Evolutionary conservation across 768 basidiomycete genomes (phyloP).

Genomic region (Strobilomyces echinocephalus): DNA sequence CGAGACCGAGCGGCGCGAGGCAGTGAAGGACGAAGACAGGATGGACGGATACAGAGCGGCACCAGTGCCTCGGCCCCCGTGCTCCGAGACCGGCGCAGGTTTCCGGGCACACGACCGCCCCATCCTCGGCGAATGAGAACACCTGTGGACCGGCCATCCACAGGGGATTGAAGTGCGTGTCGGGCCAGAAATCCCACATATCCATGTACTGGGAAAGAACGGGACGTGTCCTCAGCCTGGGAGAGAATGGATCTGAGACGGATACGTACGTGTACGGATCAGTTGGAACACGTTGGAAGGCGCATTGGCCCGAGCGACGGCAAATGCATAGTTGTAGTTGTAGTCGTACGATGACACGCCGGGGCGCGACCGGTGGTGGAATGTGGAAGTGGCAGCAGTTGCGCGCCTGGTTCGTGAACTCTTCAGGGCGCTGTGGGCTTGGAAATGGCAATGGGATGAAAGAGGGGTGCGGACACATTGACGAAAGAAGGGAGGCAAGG

Average conservation of each 20-base stretch:
- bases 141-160: constrained; percentile 30
- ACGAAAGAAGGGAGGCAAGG: background rate
- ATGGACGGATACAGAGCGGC: too few species aligned
- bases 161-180: constrained; percentile 41
- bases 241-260: background rate
- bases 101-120: constrained; percentile 11
- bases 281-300: background rate
- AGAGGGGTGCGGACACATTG: background rate
- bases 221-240: background rate
- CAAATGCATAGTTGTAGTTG: background rate
- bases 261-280: background rate
- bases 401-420: background rate
- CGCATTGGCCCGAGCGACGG: background rate
- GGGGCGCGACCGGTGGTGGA: background rate
- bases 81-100: background rate
- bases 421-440: too few species aligned
- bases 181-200: constrained; percentile 42
- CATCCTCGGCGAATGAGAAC: constrained; percentile 20
- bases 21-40: too few species aligned
- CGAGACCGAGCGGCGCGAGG: background rate
- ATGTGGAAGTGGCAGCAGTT: background rate
- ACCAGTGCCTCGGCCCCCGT: background rate
- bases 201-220: background rate
- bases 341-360: background rate
- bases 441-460: too few species aligned